Evolutionary conservation across 2,329 filamentous ascomycete species (phyloP), one percentile per base, ranked within the genome.

Genomic region (Chalaropsis thielavioides): DNA sequence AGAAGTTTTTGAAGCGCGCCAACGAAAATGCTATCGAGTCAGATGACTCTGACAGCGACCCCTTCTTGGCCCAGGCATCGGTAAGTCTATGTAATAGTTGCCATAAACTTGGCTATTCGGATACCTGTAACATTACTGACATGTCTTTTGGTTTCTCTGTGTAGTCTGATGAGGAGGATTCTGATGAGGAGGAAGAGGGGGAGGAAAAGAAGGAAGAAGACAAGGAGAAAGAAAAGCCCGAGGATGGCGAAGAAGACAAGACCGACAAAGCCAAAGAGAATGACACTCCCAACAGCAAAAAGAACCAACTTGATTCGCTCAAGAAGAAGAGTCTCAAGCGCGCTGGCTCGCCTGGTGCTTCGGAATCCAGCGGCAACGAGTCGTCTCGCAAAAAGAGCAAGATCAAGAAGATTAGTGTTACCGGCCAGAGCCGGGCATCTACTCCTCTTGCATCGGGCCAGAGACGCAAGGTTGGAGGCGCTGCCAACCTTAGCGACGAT

Each of bases 321-420:
- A 83, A 82, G 73, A 83, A 83, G 72, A 85, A 84, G 71, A 80
- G 79, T 40, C 81, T 92, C 63, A 96, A 96, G 77, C 86, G 92
- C 38, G 82, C 89, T 40, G 90, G 91, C 19, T 96, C 91, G 17
- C 90, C 92, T 2, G 88, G 92, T 69, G 80, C 89, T 40, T 96
- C 91, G 1, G 92, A 97, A 73, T 90, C 90, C 10, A 95, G 90
- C 73, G 92, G 90, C 63, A 95, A 92, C 70, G 92, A 97, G 73
- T 92, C 89, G 0, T 84, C 86, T 27, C 87, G 94, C 76, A 90
- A 89, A 77, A 83, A 82, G 73, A 83, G 88, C 72, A 89, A 87
- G 76, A 88, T 87, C 72, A 81, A 83, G 68, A 75, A 75, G 1
- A 74, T 72, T 6, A 2, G 72, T 40, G 19, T 46, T 2, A 31